These are phyloP conservation scores for Themeda triandra DNA, from an alignment of 176 grass and related monocot species.

Conservation along the genomic window DNA sequence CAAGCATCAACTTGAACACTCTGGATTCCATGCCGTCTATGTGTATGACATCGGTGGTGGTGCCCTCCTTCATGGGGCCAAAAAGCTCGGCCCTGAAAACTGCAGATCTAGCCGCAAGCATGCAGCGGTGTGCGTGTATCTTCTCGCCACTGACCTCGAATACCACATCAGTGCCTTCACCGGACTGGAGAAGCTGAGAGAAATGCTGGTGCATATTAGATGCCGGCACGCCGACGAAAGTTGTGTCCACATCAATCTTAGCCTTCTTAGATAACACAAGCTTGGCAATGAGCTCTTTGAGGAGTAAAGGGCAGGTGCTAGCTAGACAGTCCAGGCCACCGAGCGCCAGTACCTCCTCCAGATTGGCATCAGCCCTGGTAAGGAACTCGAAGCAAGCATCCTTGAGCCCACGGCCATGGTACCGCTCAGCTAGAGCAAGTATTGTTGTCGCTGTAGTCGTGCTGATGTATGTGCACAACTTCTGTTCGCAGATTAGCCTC, in stretches of 20 bases:
- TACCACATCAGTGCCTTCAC: slow-evolving; percentile 25
- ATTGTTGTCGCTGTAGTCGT: background rate
- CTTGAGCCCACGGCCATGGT: background rate
- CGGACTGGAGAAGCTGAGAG: background rate
- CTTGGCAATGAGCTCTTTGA: background rate
- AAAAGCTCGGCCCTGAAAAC: slow-evolving; percentile 40
- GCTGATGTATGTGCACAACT: slow-evolving; percentile 1
- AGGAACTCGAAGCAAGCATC: background rate
- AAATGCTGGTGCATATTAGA: slow-evolving; percentile 21
- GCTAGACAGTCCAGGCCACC: slow-evolving; percentile 20
- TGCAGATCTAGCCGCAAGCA: slow-evolving; percentile 39
- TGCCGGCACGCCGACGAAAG: background rate
- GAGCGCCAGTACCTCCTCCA: background rate
- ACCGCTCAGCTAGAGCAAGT: background rate
- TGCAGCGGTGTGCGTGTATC: slow-evolving; percentile 17
- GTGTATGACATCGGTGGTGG: slow-evolving; percentile 9
- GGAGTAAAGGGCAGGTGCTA: slow-evolving; percentile 1
- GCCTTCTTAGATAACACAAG: background rate
- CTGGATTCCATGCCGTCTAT: slow-evolving; percentile 30
- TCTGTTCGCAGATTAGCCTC: background rate
- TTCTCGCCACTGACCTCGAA: slow-evolving; percentile 34
- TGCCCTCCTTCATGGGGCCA: slow-evolving; percentile 33
- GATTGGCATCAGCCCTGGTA: background rate
- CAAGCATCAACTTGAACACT: slow-evolving; percentile 35
- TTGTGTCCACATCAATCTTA: background rate